phyloP scores from a whole-genome alignment of 2,329 filamentous ascomycete species.

The Fusarium irregulare region DNA sequence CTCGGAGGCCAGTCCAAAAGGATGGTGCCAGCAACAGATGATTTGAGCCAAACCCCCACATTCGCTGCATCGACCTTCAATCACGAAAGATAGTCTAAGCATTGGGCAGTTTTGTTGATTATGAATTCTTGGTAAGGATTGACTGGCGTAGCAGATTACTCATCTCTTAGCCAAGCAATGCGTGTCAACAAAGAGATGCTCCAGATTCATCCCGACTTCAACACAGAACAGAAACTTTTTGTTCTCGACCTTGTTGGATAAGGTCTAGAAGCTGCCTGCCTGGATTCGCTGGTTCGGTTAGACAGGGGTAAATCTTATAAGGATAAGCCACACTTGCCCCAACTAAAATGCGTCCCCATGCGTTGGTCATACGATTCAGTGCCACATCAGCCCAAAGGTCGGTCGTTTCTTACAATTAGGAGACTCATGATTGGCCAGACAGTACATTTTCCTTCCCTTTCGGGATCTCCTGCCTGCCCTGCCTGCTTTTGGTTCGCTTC shows the following conservation, averaged over 20 bases:
- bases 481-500: conserved; percentile 5
- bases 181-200: background rate
- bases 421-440: conserved; percentile 28
- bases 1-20: conserved; percentile 4
- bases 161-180: background rate
- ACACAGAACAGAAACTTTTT: background rate
- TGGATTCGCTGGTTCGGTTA: background rate
- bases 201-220: background rate
- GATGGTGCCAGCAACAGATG: conserved; percentile 38
- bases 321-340: conserved; percentile 16
- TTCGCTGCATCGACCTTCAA: background rate
- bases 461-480: conserved; percentile 38
- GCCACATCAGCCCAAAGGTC: conserved; percentile 47
- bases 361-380: conserved; percentile 46
- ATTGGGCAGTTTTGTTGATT: background rate
- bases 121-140: conserved; percentile 2
- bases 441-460: conserved; percentile 11
- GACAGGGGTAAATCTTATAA: conserved; percentile 2
- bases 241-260: conserved; percentile 16
- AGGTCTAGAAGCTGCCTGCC: conserved; percentile 10
- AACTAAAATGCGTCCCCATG: background rate
- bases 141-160: background rate
- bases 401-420: conserved; percentile 43
- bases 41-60: conserved; percentile 10
- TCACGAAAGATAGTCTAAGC: background rate